phyloP scores from a whole-genome alignment of 2,329 filamentous ascomycete species.

The Orbilia brochopaga region DNA sequence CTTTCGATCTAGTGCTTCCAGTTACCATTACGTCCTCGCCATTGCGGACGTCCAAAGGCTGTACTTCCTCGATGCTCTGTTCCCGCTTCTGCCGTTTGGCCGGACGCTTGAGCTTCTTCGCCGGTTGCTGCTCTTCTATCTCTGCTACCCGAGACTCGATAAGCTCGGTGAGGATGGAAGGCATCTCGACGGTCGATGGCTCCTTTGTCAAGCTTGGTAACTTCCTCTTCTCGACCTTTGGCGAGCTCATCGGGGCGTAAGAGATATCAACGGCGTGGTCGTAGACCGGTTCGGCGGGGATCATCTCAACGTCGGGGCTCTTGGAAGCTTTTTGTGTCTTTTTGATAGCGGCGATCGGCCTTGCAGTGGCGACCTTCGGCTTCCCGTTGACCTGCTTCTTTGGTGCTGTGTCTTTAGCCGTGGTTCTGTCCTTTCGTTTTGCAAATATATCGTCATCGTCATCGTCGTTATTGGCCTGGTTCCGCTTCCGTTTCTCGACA shows the following conservation, averaged over 20 bases:
- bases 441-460: constrained; percentile 11
- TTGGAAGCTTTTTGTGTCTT: not conserved
- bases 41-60: not conserved
- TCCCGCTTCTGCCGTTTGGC: constrained; percentile 7
- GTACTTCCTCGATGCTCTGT: not conserved
- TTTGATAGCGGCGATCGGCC: not conserved
- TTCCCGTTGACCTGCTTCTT: not conserved
- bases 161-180: constrained; percentile 29
- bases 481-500: constrained; percentile 24
- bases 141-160: constrained; percentile 43
- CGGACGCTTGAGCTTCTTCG: constrained; percentile 23
- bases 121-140: constrained; percentile 34
- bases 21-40: constrained; percentile 1
- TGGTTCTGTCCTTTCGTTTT: constrained; percentile 38
- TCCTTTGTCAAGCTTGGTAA: constrained; percentile 20
- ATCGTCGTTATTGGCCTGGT: constrained; percentile 13
- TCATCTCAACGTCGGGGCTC: constrained; percentile 8
- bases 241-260: constrained; percentile 25
- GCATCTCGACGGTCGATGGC: constrained; percentile 43
- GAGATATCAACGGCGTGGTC: constrained; percentile 43
- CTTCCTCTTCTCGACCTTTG: constrained; percentile 11
- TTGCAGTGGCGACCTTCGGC: not conserved
- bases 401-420: constrained; percentile 3
- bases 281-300: constrained; percentile 15
- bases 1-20: constrained; percentile 8